Evolutionary conservation across 1,284 basidiomycete species (phyloP).

Genomic region (Coniferiporia weirii): DNA sequence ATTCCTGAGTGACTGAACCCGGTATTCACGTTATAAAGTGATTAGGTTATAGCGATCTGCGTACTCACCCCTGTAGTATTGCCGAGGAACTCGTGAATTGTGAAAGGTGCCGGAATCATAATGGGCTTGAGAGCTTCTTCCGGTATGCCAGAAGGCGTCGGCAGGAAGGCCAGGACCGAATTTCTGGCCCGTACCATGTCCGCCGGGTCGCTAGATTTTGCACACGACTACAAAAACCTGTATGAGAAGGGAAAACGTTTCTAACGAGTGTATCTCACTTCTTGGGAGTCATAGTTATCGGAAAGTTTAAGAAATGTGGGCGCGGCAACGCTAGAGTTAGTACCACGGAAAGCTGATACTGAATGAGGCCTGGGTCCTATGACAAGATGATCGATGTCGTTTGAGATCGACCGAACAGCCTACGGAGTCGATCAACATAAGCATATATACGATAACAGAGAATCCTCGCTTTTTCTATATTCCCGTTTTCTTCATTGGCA

Average conservation of each 20-base stretch:
- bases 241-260: neutral
- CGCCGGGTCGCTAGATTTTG: constrained; percentile 33
- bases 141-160: constrained; percentile 56
- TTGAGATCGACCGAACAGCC: constrained; percentile 6
- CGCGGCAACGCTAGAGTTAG: neutral
- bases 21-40: constrained; percentile 4
- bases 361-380: constrained; percentile 8
- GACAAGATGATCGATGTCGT: constrained; percentile 13
- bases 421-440: neutral
- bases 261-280: neutral
- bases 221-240: neutral
- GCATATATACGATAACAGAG: neutral
- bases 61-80: constrained; percentile 50
- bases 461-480: neutral
- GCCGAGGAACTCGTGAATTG: constrained; percentile 65
- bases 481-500: neutral
- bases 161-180: constrained; percentile 49
- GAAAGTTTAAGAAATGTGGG: neutral
- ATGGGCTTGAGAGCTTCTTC: constrained; percentile 63
- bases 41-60: neutral
- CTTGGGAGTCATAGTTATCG: neutral
- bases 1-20: constrained; percentile 39
- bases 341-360: constrained; percentile 1
- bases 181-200: constrained; percentile 50
- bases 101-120: constrained; percentile 53